A percentile compares a stretch with the other conserved stretches of the same genome.
These are phyloP conservation scores for Phalaenopsis aphrodite DNA, from an alignment of 106 monocot genomes.

Conservation along the genomic window DNA sequence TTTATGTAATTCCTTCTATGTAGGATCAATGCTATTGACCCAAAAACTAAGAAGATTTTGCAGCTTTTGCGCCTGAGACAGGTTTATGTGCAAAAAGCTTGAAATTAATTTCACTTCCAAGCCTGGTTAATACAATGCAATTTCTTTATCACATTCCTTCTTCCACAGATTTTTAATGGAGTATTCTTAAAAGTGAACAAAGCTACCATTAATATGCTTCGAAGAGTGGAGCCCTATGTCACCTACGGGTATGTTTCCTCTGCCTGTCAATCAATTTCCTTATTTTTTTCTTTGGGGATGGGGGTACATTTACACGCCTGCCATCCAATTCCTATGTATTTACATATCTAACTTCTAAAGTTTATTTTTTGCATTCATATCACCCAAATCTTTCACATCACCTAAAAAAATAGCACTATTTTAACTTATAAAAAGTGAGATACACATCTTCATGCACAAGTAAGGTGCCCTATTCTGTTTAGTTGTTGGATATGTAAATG, in stretches of 20 bases:
- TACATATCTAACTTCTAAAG: no score
- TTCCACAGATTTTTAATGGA: slow-evolving; percentile 33
- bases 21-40: slow-evolving; percentile 45
- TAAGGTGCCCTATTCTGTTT: no score
- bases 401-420: no score
- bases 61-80: slow-evolving; percentile 41
- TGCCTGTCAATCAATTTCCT: neutral
- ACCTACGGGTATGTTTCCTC: slow-evolving; percentile 23
- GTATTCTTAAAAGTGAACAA: slow-evolving; percentile 24
- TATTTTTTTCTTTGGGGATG: neutral
- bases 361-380: no score
- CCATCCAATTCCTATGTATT: no score
- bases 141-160: no score
- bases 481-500: no score
- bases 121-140: neutral
- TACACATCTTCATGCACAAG: no score
- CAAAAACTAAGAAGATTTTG: slow-evolving; percentile 33
- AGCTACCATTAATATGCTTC: slow-evolving; percentile 30
- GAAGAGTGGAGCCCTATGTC: slow-evolving; percentile 36
- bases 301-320: no score
- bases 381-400: no score
- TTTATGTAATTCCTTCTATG: neutral
- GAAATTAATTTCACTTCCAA: neutral
- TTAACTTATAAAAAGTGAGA: no score
- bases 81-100: slow-evolving; percentile 7